Conservation (phyloP, 805 yeast genomes). For the Saccharomyces kudriavzevii region DNA sequence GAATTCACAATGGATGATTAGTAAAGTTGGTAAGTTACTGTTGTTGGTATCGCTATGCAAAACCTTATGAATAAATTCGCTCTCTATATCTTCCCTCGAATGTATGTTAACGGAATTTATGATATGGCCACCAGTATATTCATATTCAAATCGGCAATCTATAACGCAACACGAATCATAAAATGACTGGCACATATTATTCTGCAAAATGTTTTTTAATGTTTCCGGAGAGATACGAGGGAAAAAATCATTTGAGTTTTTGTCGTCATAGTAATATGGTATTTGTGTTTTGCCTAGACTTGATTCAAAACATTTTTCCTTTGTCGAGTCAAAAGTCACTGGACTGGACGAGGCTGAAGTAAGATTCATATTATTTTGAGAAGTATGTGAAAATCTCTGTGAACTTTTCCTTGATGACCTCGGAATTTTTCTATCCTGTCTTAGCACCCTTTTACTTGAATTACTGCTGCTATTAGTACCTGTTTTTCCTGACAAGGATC, state of each 20-base stretch:
- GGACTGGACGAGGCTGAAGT: neutral
- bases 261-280: constrained; percentile 41
- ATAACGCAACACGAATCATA: constrained; percentile 56
- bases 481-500: neutral
- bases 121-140: constrained; percentile 88
- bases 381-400: neutral
- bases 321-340: neutral
- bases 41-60: constrained; percentile 1
- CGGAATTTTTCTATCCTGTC: neutral
- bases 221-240: constrained; percentile 39
- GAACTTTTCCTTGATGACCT: neutral
- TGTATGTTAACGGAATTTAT: constrained; percentile 72
- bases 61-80: constrained; percentile 34
- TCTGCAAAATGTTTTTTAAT: constrained; percentile 32
- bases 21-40: constrained; percentile 31
- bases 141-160: constrained; percentile 91
- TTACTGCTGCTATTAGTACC: neutral
- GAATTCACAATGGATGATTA: constrained; percentile 92
- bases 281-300: constrained; percentile 40
- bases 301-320: constrained; percentile 27
- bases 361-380: neutral
- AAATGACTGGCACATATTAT: constrained; percentile 33
- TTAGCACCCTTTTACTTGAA: neutral
- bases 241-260: constrained; percentile 39
- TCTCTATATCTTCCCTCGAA: constrained; percentile 60